Evolutionary conservation across 1,284 basidiomycete genomes (phyloP).

Genomic region (Fomitiporia mediterranea): DNA sequence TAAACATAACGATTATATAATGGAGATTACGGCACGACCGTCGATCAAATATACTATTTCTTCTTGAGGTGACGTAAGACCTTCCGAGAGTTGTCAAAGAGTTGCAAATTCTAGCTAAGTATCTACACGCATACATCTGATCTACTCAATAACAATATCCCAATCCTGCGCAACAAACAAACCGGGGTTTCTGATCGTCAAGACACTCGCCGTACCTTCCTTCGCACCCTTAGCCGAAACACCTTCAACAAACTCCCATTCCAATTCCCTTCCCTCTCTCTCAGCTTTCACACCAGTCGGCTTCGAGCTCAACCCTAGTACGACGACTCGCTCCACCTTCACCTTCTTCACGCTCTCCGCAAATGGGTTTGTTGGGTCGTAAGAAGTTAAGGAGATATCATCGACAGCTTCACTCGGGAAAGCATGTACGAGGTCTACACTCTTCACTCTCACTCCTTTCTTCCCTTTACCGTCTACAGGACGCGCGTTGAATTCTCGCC

Average conservation of each 20-base stretch:
- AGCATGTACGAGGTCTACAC: slow-evolving; percentile 47
- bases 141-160: slow-evolving; percentile 47
- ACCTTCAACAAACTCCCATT: slow-evolving; percentile 53
- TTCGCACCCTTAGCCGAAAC: slow-evolving; percentile 37
- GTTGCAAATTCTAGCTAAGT: no score
- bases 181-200: slow-evolving; percentile 77
- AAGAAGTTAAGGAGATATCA: slow-evolving; percentile 39
- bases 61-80: no score
- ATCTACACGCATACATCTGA: no score
- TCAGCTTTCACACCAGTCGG: slow-evolving; percentile 59
- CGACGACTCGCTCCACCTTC: slow-evolving; percentile 73
- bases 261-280: slow-evolving; percentile 46
- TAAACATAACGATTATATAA: no score
- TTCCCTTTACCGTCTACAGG: slow-evolving; percentile 34
- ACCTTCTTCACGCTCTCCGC: slow-evolving; percentile 54
- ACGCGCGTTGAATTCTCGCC: slow-evolving; percentile 66
- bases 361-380: slow-evolving; percentile 59
- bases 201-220: slow-evolving; percentile 57
- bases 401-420: slow-evolving; percentile 47
- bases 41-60: no score
- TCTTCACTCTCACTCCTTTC: slow-evolving; percentile 46
- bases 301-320: slow-evolving; percentile 66
- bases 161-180: slow-evolving; percentile 66
- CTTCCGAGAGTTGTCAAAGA: no score
- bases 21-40: no score